Evolutionary conservation across 495 filamentous ascomycete species (phyloP).

Genomic region (Xanthoparmelia taractica): DNA sequence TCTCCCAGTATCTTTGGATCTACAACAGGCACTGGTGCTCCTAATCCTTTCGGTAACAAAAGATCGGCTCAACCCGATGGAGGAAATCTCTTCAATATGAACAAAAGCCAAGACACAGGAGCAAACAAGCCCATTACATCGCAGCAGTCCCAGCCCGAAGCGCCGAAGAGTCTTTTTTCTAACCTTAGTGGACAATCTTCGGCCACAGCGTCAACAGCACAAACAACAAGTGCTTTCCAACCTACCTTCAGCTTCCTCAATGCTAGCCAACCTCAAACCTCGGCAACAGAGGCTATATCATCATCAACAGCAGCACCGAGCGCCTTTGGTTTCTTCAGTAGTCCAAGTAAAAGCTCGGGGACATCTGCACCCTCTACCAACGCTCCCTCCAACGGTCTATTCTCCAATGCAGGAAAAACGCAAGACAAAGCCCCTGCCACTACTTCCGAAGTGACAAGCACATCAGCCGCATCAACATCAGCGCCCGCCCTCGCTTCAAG

Average conservation of each 20-base stretch:
- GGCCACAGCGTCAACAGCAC: constrained; percentile 34
- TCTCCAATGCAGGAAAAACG: constrained; percentile 31
- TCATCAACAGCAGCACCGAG: constrained; percentile 19
- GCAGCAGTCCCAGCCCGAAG: constrained; percentile 12
- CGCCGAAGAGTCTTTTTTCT: constrained; percentile 28
- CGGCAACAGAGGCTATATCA: constrained; percentile 17
- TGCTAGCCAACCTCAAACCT: constrained; percentile 8
- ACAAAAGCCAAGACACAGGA: constrained; percentile 14
- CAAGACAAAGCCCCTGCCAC: constrained; percentile 34
- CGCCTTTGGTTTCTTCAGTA: constrained; percentile 23
- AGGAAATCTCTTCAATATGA: constrained; percentile 20
- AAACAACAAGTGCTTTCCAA: constrained; percentile 29
- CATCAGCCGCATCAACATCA: constrained; percentile 28
- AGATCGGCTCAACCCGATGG: constrained; percentile 19
- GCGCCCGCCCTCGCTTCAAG: constrained; percentile 23
- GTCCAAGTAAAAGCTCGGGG: constrained; percentile 20
- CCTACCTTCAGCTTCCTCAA: constrained; percentile 18
- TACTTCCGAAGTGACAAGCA: constrained; percentile 28
- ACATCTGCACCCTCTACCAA: constrained; percentile 25
- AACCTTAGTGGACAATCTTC: constrained; percentile 32
- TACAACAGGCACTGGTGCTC: constrained; percentile 11
- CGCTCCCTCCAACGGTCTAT: constrained; percentile 32
- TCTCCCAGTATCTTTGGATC: constrained; percentile 17
- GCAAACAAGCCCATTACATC: neutral
- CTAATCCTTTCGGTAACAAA: constrained; percentile 22